Conservation (phyloP, 1,139 yeast genomes). For the Keqinozyma sinolaborantium region DNA sequence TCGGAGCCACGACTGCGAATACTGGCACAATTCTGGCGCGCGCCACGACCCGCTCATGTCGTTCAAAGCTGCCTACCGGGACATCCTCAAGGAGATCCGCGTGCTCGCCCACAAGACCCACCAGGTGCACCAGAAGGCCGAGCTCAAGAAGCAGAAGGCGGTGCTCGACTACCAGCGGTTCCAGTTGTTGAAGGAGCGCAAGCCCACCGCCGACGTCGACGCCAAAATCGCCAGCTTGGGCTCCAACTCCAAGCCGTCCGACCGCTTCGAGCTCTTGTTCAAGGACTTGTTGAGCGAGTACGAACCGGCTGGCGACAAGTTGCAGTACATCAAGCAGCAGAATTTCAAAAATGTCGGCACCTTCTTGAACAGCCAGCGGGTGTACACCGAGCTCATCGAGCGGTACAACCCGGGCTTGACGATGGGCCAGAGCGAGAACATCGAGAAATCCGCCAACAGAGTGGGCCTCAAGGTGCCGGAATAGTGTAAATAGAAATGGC, state of each 20-base stretch:
- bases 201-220: conserved; percentile 33
- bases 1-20: conserved; percentile 2
- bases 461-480: conserved; percentile 63
- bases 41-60: background rate
- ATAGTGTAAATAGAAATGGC: conserved; percentile 5
- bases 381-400: conserved; percentile 73
- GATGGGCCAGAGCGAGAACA: conserved; percentile 74
- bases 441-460: conserved; percentile 73
- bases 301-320: conserved; percentile 13
- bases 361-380: conserved; percentile 70
- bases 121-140: conserved; percentile 40
- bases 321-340: conserved; percentile 12
- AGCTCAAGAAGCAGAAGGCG: conserved; percentile 48
- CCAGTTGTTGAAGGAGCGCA: conserved; percentile 40
- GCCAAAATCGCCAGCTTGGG: conserved; percentile 24
- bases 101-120: conserved; percentile 40
- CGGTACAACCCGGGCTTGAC: conserved; percentile 84
- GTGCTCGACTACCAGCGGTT: conserved; percentile 52
- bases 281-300: conserved; percentile 21
- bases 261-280: conserved; percentile 15
- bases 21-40: background rate
- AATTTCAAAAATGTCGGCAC: conserved; percentile 48
- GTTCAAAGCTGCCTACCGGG: conserved; percentile 12
- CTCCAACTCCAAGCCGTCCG: conserved; percentile 6
- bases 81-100: conserved; percentile 42